Percentiles rank a stretch among this genome's conserved stretches.
Evolutionary conservation across 108 stramenopile genomes (phyloP).

Genomic region (Asterionellopsis glacialis): DNA sequence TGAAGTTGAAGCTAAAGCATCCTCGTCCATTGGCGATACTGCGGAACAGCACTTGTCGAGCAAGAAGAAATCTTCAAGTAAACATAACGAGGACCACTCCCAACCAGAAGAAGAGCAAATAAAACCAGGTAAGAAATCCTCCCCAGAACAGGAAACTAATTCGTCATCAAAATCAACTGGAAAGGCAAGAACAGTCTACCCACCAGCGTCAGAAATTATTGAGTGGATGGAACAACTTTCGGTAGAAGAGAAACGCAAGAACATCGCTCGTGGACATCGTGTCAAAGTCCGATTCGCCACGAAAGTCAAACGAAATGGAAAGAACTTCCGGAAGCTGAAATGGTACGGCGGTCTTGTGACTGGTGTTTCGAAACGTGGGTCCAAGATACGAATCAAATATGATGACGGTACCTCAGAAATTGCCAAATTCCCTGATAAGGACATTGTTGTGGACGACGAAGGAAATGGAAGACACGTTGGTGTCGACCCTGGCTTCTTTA

Average conservation of each 20-base stretch:
- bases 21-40: no score
- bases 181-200: slow-evolving; percentile 35
- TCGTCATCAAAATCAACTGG: slow-evolving; percentile 18
- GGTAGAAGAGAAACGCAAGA: slow-evolving; percentile 31
- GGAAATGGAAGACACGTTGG: slow-evolving; percentile 57
- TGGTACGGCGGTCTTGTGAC: slow-evolving; percentile 78
- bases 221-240: slow-evolving; percentile 34
- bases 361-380: slow-evolving; percentile 33
- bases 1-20: no score
- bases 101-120: no score
- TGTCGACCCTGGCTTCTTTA: slow-evolving; percentile 22
- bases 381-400: slow-evolving; percentile 71
- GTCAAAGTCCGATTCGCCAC: slow-evolving; percentile 77
- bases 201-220: slow-evolving; percentile 47
- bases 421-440: slow-evolving; percentile 78
- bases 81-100: slow-evolving; percentile 6
- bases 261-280: slow-evolving; percentile 42
- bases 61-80: background rate
- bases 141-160: background rate
- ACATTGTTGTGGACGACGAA: slow-evolving; percentile 75
- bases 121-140: background rate
- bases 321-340: slow-evolving; percentile 40
- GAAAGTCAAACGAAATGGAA: slow-evolving; percentile 42
- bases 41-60: no score
- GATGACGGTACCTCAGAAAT: slow-evolving; percentile 80